Percentiles rank a stretch among this genome's conserved stretches.
phyloP scores from a whole-genome alignment of 441 rosid species.

The Croton laevigatus region DNA sequence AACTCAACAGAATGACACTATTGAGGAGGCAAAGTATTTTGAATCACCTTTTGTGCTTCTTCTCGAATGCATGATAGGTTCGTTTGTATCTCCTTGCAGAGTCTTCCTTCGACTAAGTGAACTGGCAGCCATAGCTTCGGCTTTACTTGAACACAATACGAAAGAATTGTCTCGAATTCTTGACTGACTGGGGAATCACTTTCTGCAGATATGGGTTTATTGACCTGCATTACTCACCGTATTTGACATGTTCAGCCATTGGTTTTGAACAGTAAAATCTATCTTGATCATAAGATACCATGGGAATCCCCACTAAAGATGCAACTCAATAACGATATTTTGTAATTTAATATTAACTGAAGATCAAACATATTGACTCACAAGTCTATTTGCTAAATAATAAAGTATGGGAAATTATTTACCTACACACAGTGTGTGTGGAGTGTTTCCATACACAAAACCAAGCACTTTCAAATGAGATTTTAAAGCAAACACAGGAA shows the following conservation, averaged over 20 bases:
- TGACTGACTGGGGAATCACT: constrained; percentile 29
- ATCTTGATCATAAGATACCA: neutral
- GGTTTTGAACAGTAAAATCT: constrained; percentile 1
- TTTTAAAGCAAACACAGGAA: neutral
- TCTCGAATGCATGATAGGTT: constrained; percentile 68
- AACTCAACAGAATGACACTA: constrained; percentile 7
- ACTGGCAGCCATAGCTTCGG: constrained; percentile 84
- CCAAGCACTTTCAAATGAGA: neutral
- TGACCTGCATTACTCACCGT: constrained; percentile 38
- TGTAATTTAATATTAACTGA: neutral
- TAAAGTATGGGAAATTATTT: too few species aligned
- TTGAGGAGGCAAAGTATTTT: constrained; percentile 18
- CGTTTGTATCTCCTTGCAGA: constrained; percentile 62
- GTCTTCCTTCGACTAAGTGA: constrained; percentile 69
- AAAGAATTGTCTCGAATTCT: constrained; percentile 54
- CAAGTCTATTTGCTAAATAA: neutral
- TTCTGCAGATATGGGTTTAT: constrained; percentile 32
- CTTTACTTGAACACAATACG: constrained; percentile 56
- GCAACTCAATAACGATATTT: neutral
- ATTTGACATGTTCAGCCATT: constrained; percentile 9
- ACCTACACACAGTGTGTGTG: too few species aligned
- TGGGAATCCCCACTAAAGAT: constrained; percentile 5
- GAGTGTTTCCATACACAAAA: too few species aligned
- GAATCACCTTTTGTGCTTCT: constrained; percentile 48
- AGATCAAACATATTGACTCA: too few species aligned